Percentiles rank a stretch among this genome's conserved stretches.
phyloP scores from a whole-genome alignment of 257 asterid genomes.

The Osmanthus fragrans region DNA sequence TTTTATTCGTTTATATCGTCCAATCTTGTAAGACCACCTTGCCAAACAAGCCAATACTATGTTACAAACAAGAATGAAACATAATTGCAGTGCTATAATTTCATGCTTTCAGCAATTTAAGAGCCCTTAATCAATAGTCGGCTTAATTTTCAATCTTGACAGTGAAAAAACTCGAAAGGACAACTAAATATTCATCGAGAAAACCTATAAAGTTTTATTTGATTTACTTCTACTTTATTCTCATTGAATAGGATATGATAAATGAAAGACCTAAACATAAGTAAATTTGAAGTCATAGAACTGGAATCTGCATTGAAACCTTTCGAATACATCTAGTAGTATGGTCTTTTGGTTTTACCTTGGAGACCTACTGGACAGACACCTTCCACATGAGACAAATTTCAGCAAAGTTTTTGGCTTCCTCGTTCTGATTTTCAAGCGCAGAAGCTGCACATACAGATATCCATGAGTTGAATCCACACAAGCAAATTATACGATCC shows the following conservation, averaged over 20 bases:
- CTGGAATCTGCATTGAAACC: constrained; percentile 16
- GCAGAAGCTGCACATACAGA: constrained; percentile 59
- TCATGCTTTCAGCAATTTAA: background rate
- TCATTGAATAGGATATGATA: constrained; percentile 28
- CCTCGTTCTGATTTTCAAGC: constrained; percentile 62
- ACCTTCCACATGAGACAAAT: constrained; percentile 74
- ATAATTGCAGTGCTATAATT: no score
- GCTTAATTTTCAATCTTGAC: background rate
- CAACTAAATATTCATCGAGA: background rate
- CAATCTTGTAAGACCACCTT: background rate
- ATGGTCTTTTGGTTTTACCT: constrained; percentile 32
- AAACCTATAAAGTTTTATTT: constrained; percentile 29
- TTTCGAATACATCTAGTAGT: constrained; percentile 16
- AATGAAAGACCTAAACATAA: constrained; percentile 37
- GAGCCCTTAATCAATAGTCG: background rate
- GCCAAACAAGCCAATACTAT: background rate
- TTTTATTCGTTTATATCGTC: background rate
- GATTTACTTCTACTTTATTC: constrained; percentile 42
- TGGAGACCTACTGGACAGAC: constrained; percentile 72
- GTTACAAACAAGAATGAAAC: background rate
- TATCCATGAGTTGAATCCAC: background rate
- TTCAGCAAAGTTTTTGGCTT: constrained; percentile 60
- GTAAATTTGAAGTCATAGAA: constrained; percentile 12
- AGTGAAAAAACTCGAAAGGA: background rate
- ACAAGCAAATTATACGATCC: background rate